These are phyloP conservation scores for Guyanaporus albipodus DNA, from an alignment of 768 basidiomycete species.

Conservation along the genomic window DNA sequence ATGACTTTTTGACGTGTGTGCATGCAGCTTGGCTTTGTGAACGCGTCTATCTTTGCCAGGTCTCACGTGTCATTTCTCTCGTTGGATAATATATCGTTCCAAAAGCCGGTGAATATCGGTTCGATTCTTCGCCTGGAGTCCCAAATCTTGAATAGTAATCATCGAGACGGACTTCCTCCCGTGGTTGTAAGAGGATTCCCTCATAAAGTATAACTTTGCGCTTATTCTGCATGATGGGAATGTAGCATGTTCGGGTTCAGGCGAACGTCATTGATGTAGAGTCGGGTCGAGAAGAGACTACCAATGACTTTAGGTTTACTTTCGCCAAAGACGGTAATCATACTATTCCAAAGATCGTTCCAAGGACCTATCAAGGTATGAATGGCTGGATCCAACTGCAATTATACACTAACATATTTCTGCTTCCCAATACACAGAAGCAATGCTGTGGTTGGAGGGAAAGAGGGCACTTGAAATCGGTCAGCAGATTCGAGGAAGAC, in stretches of 20 bases:
- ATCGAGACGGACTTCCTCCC: conserved; percentile 31
- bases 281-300: conserved; percentile 61
- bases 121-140: conserved; percentile 74
- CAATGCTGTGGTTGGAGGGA: conserved; percentile 84
- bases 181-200: conserved; percentile 48
- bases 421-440: conserved; percentile 44
- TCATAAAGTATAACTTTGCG: neutral
- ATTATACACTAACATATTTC: conserved; percentile 1
- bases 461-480: conserved; percentile 68
- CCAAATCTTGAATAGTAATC: conserved; percentile 56
- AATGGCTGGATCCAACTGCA: neutral
- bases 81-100: conserved; percentile 76
- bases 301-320: conserved; percentile 76
- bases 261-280: conserved; percentile 68
- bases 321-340: conserved; percentile 50
- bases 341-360: conserved; percentile 48
- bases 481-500: conserved; percentile 50
- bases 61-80: conserved; percentile 69
- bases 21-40: conserved; percentile 66
- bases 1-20: neutral
- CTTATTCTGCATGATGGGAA: neutral
- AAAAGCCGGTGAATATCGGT: conserved; percentile 78
- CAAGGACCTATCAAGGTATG: conserved; percentile 65
- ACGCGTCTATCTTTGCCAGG: conserved; percentile 63
- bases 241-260: conserved; percentile 65